Evolutionary conservation across 1,284 basidiomycete species (phyloP).

Genomic region (Puccinia sorghi): DNA sequence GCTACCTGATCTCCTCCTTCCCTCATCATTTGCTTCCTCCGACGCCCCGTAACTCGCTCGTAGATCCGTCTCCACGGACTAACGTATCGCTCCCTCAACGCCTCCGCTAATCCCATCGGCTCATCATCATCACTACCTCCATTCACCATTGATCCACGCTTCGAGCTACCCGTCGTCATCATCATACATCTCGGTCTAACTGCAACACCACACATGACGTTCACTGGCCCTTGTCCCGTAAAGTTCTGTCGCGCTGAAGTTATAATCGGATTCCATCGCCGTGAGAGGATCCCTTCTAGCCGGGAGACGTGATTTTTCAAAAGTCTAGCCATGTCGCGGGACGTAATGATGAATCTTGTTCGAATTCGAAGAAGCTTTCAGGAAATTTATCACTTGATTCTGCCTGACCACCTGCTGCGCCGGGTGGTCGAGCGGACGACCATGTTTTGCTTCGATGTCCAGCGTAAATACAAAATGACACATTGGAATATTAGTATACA

Average conservation of each 20-base stretch:
- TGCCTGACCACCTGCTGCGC: no score
- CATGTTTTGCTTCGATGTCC: no score
- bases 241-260: background rate
- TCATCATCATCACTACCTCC: background rate
- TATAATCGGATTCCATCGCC: background rate
- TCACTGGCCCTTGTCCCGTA: background rate
- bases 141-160: background rate
- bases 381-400: no score
- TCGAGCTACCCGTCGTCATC: background rate
- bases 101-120: constrained; percentile 11
- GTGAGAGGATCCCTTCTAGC: background rate
- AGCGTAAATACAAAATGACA: no score
- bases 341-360: no score
- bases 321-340: background rate
- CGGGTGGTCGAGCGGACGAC: no score
- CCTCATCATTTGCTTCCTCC: background rate
- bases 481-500: no score
- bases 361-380: no score
- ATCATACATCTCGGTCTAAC: background rate
- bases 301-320: background rate
- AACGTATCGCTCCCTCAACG: constrained; percentile 16
- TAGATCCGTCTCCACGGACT: constrained; percentile 15
- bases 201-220: background rate
- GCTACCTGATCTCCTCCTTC: background rate
- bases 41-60: background rate